phyloP scores from a whole-genome alignment of 495 filamentous ascomycete genomes.

The Penicillium goetzii region DNA sequence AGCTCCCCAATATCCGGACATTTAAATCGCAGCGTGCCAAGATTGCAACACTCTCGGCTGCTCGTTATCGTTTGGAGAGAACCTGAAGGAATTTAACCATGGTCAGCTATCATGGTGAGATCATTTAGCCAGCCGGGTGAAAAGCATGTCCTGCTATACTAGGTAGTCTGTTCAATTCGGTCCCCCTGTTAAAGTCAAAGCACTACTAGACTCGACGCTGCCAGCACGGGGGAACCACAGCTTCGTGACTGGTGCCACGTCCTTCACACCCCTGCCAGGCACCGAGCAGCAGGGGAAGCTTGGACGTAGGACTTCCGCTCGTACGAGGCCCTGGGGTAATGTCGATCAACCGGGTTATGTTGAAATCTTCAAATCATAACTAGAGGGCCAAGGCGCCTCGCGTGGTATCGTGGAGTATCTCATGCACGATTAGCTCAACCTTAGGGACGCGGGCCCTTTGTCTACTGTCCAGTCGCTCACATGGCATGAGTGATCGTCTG shows the following conservation, averaged over 20 bases:
- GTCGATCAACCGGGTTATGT: neutral
- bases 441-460: neutral
- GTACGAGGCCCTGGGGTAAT: neutral
- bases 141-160: neutral
- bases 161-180: neutral
- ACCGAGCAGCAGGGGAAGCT: neutral
- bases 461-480: neutral
- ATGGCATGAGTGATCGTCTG: neutral
- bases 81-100: neutral
- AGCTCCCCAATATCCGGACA: neutral
- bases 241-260: neutral
- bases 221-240: neutral
- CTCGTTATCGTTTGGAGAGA: neutral
- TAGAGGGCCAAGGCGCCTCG: neutral
- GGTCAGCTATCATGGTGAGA: neutral
- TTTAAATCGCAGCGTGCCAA: neutral
- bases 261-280: neutral
- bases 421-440: neutral
- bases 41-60: neutral
- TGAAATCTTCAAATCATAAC: too few species aligned
- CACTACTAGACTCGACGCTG: neutral
- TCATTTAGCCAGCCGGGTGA: neutral
- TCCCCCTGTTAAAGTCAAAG: neutral
- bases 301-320: neutral
- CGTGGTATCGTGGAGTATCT: neutral